Evolutionary conservation across 1,139 yeast species (phyloP), one percentile per base, ranked within the genome.

Genomic region (Yarrowia galli): DNA sequence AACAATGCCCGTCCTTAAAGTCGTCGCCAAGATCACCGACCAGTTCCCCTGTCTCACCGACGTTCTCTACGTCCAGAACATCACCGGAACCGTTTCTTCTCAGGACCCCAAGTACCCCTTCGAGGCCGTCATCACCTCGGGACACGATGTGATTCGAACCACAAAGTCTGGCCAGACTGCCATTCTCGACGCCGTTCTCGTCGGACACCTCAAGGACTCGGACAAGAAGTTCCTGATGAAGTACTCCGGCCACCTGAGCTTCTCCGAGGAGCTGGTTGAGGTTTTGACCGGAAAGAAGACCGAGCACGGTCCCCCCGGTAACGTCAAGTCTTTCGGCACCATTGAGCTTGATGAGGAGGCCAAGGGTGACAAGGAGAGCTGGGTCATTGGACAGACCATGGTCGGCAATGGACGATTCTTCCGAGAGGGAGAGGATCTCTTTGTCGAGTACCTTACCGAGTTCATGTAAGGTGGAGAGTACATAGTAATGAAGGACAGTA

Each of bases 81-180:
- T 61, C 46, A 61, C 66, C 36, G 66, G 66, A 23, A 43, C 66
- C 54, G 35, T 61, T 38, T 36, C 54, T 12, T 46, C 66, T 9
- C 28, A 28, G 66, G 66, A 61, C 66, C 56, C 66, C 56, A 48
- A 61, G 46, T 36, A 36, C 46, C 66, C 66, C 10, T 61, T 61
- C 16, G 66, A 61, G 36, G 66, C 46, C 15, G 56, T 43, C 20
- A 61, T 61, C 20, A 48, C 49, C 8, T 61, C 66, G 23, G 66
- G 66, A 8, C 66, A 61, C 23, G 66, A 61, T 13, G 66, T 61
- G 20, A 61, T 61, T 61, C 66, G 66, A 61, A 61, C 56, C 56
- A 46, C 54, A 46, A 48, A 48, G 56, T 46, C 56, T 18, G 66
- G 66, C 5, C 51, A 61, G 56, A 46, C 56, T n/a, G 66, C 66